phyloP scores from a whole-genome alignment of 2,329 filamentous ascomycete genomes.

The Madurella mycetomatis region DNA sequence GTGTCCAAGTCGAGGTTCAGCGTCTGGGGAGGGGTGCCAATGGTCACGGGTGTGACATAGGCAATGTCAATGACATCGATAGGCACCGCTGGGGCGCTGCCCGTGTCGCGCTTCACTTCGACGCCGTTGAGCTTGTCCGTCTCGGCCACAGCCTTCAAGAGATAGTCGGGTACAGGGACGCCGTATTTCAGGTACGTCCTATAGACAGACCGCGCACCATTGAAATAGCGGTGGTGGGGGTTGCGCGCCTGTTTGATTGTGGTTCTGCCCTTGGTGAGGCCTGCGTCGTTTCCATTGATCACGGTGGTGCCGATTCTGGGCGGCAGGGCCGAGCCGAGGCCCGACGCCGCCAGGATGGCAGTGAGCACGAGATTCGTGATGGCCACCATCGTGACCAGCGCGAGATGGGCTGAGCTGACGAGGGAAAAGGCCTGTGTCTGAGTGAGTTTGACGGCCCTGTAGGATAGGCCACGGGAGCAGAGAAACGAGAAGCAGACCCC shows the following conservation, averaged over 20 bases:
- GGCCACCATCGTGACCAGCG: constrained; percentile 15
- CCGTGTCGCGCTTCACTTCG: constrained; percentile 21
- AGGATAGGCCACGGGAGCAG: background rate
- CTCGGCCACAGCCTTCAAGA: constrained; percentile 30
- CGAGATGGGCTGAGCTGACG: background rate
- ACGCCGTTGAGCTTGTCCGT: constrained; percentile 12
- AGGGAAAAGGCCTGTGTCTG: background rate
- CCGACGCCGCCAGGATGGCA: constrained; percentile 13
- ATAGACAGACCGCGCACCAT: constrained; percentile 34
- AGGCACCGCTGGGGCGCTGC: constrained; percentile 29
- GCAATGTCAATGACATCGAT: constrained; percentile 31
- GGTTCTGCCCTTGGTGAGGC: constrained; percentile 13
- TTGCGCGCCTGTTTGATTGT: constrained; percentile 35
- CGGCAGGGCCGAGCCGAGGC: constrained; percentile 22
- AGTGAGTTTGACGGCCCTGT: background rate
- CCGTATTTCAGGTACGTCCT: constrained; percentile 39
- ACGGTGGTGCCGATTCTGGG: constrained; percentile 23
- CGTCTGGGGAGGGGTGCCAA: constrained; percentile 32
- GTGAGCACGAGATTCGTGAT: constrained; percentile 19
- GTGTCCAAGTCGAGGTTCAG: constrained; percentile 28
- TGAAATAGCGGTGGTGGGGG: constrained; percentile 27
- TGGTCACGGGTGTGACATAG: constrained; percentile 36
- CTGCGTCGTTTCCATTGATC: constrained; percentile 5
- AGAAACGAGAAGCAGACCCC: background rate
- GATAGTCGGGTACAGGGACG: constrained; percentile 30